These are phyloP conservation scores for Hortiboletus flavorubellus DNA, from an alignment of 768 basidiomycete species.

Conservation along the genomic window DNA sequence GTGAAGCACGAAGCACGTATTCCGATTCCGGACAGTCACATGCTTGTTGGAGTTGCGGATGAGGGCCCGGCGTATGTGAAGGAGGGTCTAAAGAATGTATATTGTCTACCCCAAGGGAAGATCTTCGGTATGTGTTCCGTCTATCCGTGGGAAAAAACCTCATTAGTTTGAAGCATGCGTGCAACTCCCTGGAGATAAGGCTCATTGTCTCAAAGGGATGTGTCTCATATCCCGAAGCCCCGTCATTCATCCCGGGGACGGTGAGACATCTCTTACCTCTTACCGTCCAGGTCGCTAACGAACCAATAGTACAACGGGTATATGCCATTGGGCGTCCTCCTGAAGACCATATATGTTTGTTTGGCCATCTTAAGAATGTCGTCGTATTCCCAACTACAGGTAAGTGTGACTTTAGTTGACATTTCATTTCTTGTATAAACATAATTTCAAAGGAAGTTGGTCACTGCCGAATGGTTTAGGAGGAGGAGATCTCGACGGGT, in stretches of 20 bases:
- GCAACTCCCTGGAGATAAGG: slow-evolving; percentile 44
- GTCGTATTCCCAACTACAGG: slow-evolving; percentile 69
- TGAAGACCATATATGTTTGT: slow-evolving; percentile 49
- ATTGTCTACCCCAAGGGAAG: slow-evolving; percentile 49
- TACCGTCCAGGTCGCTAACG: slow-evolving; percentile 1
- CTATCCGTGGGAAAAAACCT: not conserved
- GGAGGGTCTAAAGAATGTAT: slow-evolving; percentile 51
- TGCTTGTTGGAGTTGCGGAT: slow-evolving; percentile 80
- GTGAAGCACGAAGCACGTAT: slow-evolving; percentile 79
- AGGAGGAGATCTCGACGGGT: slow-evolving; percentile 84
- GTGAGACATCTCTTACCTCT: slow-evolving; percentile 31
- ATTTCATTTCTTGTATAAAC: not conserved
- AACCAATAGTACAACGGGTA: slow-evolving; percentile 58
- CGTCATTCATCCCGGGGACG: slow-evolving; percentile 73
- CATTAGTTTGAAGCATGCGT: slow-evolving; percentile 47
- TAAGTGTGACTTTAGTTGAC: slow-evolving; percentile 24
- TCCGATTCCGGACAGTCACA: slow-evolving; percentile 60
- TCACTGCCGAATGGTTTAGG: slow-evolving; percentile 67
- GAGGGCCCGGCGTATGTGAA: slow-evolving; percentile 65
- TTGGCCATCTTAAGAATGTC: slow-evolving; percentile 61
- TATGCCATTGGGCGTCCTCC: slow-evolving; percentile 71
- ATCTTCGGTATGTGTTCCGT: slow-evolving; percentile 56
- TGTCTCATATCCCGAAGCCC: slow-evolving; percentile 70
- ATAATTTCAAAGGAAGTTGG: slow-evolving; percentile 43
- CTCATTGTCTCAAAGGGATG: slow-evolving; percentile 56